A percentile compares a stretch with the other conserved stretches of the same genome.
phyloP scores from a whole-genome alignment of 495 filamentous ascomycete species.

The Platismatia glauca region DNA sequence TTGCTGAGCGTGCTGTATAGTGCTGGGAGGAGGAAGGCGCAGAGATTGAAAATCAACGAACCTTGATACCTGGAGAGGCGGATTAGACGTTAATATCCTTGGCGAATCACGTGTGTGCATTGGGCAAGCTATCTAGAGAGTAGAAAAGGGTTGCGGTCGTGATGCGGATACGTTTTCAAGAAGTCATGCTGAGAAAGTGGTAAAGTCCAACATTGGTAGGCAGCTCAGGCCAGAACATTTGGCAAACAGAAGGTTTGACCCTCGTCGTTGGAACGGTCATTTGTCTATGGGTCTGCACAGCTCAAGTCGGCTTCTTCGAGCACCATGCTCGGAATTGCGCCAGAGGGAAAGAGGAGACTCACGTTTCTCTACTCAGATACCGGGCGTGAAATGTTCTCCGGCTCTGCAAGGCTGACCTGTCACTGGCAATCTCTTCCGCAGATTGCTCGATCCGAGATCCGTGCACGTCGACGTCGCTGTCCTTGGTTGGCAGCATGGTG shows the following conservation, averaged over 20 bases:
- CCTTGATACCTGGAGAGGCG: slow-evolving; percentile 40
- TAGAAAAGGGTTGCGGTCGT: neutral
- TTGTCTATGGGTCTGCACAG: neutral
- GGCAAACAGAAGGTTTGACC: neutral
- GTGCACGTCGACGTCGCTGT: slow-evolving; percentile 1
- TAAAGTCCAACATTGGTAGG: neutral
- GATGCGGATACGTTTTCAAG: neutral
- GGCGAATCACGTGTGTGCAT: neutral
- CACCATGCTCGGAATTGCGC: neutral
- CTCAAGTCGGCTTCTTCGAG: neutral
- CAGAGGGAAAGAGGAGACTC: neutral
- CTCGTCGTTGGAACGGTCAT: neutral
- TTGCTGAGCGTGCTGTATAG: slow-evolving; percentile 63
- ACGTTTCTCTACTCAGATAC: slow-evolving; percentile 12
- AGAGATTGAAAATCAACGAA: slow-evolving; percentile 54
- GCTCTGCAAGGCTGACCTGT: neutral
- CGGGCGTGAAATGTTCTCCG: neutral
- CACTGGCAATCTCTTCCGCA: neutral
- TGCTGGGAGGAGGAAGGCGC: slow-evolving; percentile 57
- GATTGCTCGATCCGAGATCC: slow-evolving; percentile 1
- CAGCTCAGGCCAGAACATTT: neutral
- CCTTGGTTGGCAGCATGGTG: slow-evolving; percentile 23
- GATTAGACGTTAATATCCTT: slow-evolving; percentile 1
- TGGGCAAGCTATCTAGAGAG: neutral
- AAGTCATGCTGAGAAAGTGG: neutral